These are phyloP conservation scores for Ustilago hordei DNA, from an alignment of 1,284 basidiomycete species.

Conservation along the genomic window DNA sequence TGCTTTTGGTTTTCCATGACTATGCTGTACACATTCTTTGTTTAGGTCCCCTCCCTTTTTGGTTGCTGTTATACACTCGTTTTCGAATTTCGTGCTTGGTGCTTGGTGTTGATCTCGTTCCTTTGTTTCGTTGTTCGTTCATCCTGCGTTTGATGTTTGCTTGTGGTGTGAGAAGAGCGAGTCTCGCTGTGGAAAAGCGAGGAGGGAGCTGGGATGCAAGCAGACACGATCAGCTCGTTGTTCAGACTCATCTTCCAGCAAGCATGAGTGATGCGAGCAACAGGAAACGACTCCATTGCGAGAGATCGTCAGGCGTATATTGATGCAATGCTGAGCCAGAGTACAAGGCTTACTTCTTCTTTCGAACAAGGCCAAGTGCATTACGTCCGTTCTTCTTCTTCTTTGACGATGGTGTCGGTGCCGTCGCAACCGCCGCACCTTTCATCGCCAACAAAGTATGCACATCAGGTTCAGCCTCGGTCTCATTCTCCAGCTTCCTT, in stretches of 20 bases:
- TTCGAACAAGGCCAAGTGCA: constrained; percentile 66
- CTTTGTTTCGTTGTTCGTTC: background rate
- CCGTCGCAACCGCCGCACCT: background rate
- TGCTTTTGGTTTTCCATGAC: too few relatives aligned
- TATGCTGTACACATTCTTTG: background rate
- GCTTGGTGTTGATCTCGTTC: background rate
- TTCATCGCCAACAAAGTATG: constrained; percentile 30
- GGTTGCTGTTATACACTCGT: background rate
- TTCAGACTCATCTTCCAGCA: too few relatives aligned
- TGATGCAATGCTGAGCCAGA: background rate
- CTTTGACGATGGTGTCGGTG: constrained; percentile 17
- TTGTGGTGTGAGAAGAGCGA: too few relatives aligned
- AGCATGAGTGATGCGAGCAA: too few relatives aligned
- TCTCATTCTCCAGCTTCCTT: constrained; percentile 48
- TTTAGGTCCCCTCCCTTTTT: background rate
- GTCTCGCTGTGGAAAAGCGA: too few relatives aligned
- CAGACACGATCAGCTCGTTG: too few relatives aligned
- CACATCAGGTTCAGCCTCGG: constrained; percentile 29
- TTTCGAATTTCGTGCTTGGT: background rate
- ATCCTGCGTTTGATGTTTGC: too few relatives aligned
- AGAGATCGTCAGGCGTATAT: background rate
- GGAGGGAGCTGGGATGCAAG: too few relatives aligned
- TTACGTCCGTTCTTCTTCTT: constrained; percentile 62
- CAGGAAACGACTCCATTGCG: too few relatives aligned
- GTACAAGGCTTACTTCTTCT: constrained; percentile 43